Percentiles rank a stretch among this genome's conserved stretches.
phyloP scores from a whole-genome alignment of 345 rosid species.

The Pugionium cornutum region DNA sequence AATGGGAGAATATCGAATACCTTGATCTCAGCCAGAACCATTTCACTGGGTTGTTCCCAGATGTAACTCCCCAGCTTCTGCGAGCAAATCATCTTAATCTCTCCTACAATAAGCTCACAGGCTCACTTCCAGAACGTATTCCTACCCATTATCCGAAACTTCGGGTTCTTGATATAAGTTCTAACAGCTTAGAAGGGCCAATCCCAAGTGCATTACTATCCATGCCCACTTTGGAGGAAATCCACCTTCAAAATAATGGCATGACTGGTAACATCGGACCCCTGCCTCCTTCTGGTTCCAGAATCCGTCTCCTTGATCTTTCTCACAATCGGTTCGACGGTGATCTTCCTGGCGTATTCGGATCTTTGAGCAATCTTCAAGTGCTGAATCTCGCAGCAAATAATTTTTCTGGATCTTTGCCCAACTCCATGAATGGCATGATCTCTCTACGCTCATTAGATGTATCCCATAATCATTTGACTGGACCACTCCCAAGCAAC shows the following conservation, averaged over 20 bases:
- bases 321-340: constrained; percentile 75
- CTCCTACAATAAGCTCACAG: constrained; percentile 70
- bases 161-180: constrained; percentile 79
- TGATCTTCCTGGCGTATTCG: constrained; percentile 69
- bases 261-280: constrained; percentile 61
- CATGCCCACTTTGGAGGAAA: constrained; percentile 69
- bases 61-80: constrained; percentile 70
- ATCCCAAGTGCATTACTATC: constrained; percentile 61
- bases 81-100: constrained; percentile 89
- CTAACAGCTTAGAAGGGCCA: constrained; percentile 65
- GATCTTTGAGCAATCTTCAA: constrained; percentile 64
- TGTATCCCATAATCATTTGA: constrained; percentile 74
- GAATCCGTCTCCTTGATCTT: constrained; percentile 71
- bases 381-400: constrained; percentile 76
- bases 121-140: constrained; percentile 65
- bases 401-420: constrained; percentile 82
- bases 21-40: constrained; percentile 89
- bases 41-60: constrained; percentile 75
- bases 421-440: constrained; percentile 72
- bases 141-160: constrained; percentile 72
- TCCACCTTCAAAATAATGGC: constrained; percentile 67
- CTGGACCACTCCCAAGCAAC: constrained; percentile 77
- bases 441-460: constrained; percentile 64
- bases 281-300: constrained; percentile 48
- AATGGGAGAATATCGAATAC: constrained; percentile 81